These are phyloP conservation scores for Penicillium janthinellum DNA, from an alignment of 2,329 filamentous ascomycete species.

Conservation along the genomic window DNA sequence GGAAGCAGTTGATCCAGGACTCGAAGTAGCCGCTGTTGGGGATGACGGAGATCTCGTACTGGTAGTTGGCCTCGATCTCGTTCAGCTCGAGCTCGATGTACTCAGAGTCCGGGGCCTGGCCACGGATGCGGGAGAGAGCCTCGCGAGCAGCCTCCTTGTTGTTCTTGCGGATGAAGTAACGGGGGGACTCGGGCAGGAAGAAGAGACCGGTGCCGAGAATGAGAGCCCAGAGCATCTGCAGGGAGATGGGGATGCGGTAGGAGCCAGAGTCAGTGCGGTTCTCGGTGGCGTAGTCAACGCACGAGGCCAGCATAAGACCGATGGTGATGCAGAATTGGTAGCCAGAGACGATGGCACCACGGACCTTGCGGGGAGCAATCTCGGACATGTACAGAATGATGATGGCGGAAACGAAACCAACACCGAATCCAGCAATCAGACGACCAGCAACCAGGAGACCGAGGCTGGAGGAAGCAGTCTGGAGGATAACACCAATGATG, in stretches of 20 bases:
- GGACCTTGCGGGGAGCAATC: slow-evolving; percentile 71
- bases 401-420: slow-evolving; percentile 78
- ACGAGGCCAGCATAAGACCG: slow-evolving; percentile 73
- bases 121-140: slow-evolving; percentile 69
- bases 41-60: slow-evolving; percentile 73
- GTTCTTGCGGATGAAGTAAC: slow-evolving; percentile 81
- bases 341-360: slow-evolving; percentile 76
- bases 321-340: slow-evolving; percentile 85
- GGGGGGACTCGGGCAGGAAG: slow-evolving; percentile 80
- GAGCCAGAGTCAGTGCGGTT: slow-evolving; percentile 62
- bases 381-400: slow-evolving; percentile 88
- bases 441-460: slow-evolving; percentile 71
- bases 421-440: slow-evolving; percentile 74
- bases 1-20: slow-evolving; percentile 69
- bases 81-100: slow-evolving; percentile 77
- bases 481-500: slow-evolving; percentile 66
- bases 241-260: slow-evolving; percentile 77
- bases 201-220: slow-evolving; percentile 73
- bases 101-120: slow-evolving; percentile 70
- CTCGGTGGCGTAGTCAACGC: slow-evolving; percentile 72
- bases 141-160: slow-evolving; percentile 65
- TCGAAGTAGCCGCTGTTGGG: slow-evolving; percentile 66
- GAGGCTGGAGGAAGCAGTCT: slow-evolving; percentile 60
- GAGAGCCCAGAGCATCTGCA: slow-evolving; percentile 80
- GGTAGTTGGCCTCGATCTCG: slow-evolving; percentile 87